Base-by-base conservation (phyloP, 768 basidiomycete genomes). In the Mycena belliarum region DNA sequence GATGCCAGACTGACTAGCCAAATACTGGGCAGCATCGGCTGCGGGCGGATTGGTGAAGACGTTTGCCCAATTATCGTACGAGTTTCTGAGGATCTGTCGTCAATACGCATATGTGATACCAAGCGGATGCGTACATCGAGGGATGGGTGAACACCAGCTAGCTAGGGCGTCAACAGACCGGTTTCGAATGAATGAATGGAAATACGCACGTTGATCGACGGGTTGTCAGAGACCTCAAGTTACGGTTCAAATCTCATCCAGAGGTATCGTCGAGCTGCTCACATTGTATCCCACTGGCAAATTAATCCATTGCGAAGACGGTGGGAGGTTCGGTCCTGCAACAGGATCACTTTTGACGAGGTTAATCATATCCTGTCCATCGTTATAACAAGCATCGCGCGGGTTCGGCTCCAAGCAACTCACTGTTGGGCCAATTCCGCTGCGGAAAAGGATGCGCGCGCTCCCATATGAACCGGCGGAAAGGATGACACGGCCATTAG, bases 131-230 rank as follows among this genome's bases (percentile, higher is more conserved):
- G 42, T 25, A 60, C 55, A 79, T 69, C 38, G 66, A 69, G 1
- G 77, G 76, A 59, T 78, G 77, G 18, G 74, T 76, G 65, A 79
- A 77, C 33, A 79, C 73, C 62, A 79, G 59, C 73, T 73, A 47
- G 4, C 32, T 18, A 40, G 12, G 35, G 4, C 18, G 47, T 54
- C 41, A 51, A 38, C 6, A 33, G 7, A 25, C 16, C 9, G 46
- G 41, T 28, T 21, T 28, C 6, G 25, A 18, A 21, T 12, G 20
- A 10, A 33, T 10, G 20, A 20, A 33, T 10, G 20, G 16, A 38
- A 6, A n/a, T 37, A 63, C 70, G 51, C 57, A 74, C 74, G 64
- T 78, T 79, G 61, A 79, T 76, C 14, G 75, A 76, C 11, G 77
- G 77, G 64, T 78, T 79, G 63, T 79, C 77, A n/a, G 58, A 60